Conservation (phyloP, 768 basidiomycete genomes). For the Trametes punicea region DNA sequence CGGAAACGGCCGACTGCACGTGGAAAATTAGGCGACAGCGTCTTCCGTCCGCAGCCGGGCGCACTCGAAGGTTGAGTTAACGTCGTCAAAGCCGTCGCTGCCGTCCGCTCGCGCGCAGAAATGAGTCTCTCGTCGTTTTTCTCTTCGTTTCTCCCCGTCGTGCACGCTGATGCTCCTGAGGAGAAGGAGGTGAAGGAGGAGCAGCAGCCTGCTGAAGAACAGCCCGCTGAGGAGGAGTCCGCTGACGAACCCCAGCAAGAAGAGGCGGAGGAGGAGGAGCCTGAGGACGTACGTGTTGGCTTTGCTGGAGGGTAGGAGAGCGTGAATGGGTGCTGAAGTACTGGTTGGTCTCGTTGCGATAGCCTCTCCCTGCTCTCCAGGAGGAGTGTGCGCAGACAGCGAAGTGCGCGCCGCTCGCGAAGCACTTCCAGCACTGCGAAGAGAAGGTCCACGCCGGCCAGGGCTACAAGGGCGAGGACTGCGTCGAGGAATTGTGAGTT, state of each 20-base stretch:
- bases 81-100: constrained; percentile 6
- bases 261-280: constrained; percentile 51
- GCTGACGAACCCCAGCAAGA: constrained; percentile 33
- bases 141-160: constrained; percentile 39
- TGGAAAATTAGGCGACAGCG: not conserved
- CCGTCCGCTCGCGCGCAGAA: not conserved
- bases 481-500: constrained; percentile 77
- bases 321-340: not conserved
- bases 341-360: not conserved
- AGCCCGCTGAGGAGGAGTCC: constrained; percentile 30
- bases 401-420: constrained; percentile 64
- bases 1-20: constrained; percentile 4
- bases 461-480: constrained; percentile 89
- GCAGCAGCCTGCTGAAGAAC: too few species aligned
- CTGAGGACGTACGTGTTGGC: constrained; percentile 70
- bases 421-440: constrained; percentile 89
- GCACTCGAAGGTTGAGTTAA: not conserved
- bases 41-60: constrained; percentile 7
- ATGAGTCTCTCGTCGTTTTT: constrained; percentile 46
- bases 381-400: constrained; percentile 69
- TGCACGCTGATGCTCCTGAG: constrained; percentile 40
- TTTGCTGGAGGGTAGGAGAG: too few species aligned
- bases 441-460: constrained; percentile 81
- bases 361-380: constrained; percentile 69
- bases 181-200: constrained; percentile 37